phyloP scores from a whole-genome alignment of 768 basidiomycete genomes.

The Pleurotus djamor region DNA sequence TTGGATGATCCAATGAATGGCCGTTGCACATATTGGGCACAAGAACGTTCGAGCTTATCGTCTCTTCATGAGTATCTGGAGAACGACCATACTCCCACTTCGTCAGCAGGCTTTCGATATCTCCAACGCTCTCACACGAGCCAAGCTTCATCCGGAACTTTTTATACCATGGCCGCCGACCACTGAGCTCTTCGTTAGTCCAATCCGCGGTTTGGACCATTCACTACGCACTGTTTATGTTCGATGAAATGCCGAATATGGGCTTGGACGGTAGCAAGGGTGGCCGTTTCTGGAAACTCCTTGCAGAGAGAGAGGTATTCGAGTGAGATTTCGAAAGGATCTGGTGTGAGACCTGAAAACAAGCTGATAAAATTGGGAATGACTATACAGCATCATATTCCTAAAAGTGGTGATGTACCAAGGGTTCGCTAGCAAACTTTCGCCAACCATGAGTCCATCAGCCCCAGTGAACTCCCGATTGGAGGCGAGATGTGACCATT shows the following conservation, averaged over 20 bases:
- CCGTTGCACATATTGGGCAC: too few relatives aligned
- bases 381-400: slow-evolving; percentile 3
- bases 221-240: slow-evolving; percentile 56
- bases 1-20: not conserved
- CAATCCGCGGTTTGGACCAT: not conserved
- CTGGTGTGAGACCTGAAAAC: slow-evolving; percentile 51
- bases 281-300: slow-evolving; percentile 45
- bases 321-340: slow-evolving; percentile 63
- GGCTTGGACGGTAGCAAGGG: slow-evolving; percentile 49
- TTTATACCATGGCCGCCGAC: slow-evolving; percentile 52
- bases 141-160: slow-evolving; percentile 50
- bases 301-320: slow-evolving; percentile 69
- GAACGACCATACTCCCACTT: not conserved
- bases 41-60: too few relatives aligned
- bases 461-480: slow-evolving; percentile 60
- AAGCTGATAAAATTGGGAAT: slow-evolving; percentile 35
- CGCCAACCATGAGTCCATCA: slow-evolving; percentile 81
- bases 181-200: slow-evolving; percentile 23
- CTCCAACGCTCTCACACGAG: slow-evolving; percentile 39
- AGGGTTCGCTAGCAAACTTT: slow-evolving; percentile 73
- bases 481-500: slow-evolving; percentile 49
- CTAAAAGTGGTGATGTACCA: slow-evolving; percentile 40
- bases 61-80: not conserved
- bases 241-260: slow-evolving; percentile 70
- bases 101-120: slow-evolving; percentile 41